Evolutionary conservation across 148 eudicot genomes (phyloP).

Genomic region (Vaccinium corymbosum): DNA sequence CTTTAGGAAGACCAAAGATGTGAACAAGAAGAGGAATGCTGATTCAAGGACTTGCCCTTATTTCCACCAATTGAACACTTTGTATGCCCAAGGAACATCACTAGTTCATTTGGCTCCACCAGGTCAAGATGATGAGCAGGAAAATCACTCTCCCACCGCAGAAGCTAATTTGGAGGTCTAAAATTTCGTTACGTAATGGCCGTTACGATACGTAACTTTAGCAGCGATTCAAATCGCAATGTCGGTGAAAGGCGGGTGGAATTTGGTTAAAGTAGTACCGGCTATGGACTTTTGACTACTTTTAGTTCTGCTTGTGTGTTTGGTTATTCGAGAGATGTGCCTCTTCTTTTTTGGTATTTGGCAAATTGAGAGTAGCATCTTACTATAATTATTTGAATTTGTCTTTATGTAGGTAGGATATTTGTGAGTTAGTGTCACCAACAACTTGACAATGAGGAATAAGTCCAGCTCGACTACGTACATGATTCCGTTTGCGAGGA

Average conservation of each 20-base stretch:
- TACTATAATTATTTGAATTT: neutral
- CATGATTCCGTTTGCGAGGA: too few species aligned
- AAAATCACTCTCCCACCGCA: slow-evolving; percentile 13
- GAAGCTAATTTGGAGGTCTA: neutral
- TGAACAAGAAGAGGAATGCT: slow-evolving; percentile 73
- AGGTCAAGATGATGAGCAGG: slow-evolving; percentile 18
- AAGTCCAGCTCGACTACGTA: slow-evolving; percentile 28
- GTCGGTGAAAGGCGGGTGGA: slow-evolving; percentile 13
- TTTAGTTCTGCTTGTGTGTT: slow-evolving; percentile 6
- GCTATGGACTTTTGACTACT: neutral
- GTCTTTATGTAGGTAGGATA: slow-evolving; percentile 4
- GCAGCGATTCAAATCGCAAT: neutral
- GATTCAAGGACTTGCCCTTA: slow-evolving; percentile 94
- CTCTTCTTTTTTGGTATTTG: neutral
- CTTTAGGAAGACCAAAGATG: slow-evolving; percentile 81
- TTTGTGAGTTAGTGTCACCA: slow-evolving; percentile 16
- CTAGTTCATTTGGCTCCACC: slow-evolving; percentile 21
- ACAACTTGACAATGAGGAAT: slow-evolving; percentile 24
- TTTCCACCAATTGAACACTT: slow-evolving; percentile 62
- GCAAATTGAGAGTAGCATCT: slow-evolving; percentile 5
- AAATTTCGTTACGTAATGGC: neutral
- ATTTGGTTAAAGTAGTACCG: slow-evolving; percentile 4
- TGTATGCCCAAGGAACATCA: slow-evolving; percentile 58
- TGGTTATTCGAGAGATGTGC: neutral
- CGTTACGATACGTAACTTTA: neutral